Base-by-base conservation (phyloP, 345 rosid genomes). In the Draba incana region DNA sequence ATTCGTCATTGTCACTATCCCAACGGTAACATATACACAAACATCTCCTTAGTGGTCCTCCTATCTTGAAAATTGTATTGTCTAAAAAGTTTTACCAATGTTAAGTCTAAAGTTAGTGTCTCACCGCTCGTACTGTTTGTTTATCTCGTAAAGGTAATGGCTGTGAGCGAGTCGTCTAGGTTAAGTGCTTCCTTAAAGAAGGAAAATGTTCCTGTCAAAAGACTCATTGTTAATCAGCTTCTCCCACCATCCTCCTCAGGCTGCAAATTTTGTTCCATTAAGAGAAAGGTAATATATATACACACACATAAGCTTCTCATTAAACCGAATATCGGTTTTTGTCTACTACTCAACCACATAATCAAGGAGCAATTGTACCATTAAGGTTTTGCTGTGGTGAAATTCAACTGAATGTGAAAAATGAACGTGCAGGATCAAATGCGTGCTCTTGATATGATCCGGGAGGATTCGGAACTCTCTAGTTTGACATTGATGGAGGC, bases 251-350 rank as follows among this genome's bases (percentile, higher is more conserved):
- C 96, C 66, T 77, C 81, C 54, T 85, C 97, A 1, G 96, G 87
- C 81, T 94, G 99, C 92, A 94, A 91, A 71, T 94, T 94, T 78
- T 94, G 99, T 77, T 85, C 90, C 28, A 84, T 91, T 81, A 94
- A 86, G 84, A 87, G 99, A 76, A 94, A 87, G 99, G 99, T 20
- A 20, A 20, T 20, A 20, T 20, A 20, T 20, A 20, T 20, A 20
- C 20, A 20, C 20, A 20, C 1, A 20, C 1, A 20, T 20, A 20
- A 20, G 20, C 20, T 20, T 20, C 20, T 20, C 20, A 20, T 20
- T 20, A 20, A 20, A 20, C 20, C 20, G 20, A 20, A 1, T 20
- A 20, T 20, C 20, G 20, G 20, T 20, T 20, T 20, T 20, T 20
- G 20, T 20, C 20, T 20, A 20, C 20, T 20, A 20, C 20, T 20